Evolutionary conservation across 495 filamentous ascomycete species (phyloP), one percentile per base, ranked within the genome.

Genomic region (Lichenothelia convexa): DNA sequence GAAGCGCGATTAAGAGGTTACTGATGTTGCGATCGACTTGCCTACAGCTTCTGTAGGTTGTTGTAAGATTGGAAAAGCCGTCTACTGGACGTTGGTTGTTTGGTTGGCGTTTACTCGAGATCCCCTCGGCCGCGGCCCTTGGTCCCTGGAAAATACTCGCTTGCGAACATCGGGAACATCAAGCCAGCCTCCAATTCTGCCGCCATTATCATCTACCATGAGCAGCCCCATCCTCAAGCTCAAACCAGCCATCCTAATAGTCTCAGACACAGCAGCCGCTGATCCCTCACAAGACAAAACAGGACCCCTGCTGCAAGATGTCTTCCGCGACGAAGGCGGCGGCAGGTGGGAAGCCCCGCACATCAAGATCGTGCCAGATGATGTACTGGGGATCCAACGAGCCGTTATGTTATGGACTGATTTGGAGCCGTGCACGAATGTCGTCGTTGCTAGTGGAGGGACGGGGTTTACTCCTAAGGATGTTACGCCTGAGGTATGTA

Each of bases 391-490:
- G 27, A 93, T 97, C 42, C 81, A 93, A 47, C 55, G 60, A 8
- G 61, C 71, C 7, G 65, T 95, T 18, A 68, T 57, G 40, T 44
- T 62, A 32, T 92, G 78, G 76, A 60, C 78, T 0, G 80, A 87
- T 57, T 53, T 59, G 13, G 57, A 67, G 4, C 54, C 70, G 44
- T 58, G 58, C 15, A 46, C 71, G 8, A 87, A 93, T 56, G 58
- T 95, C 32, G 70, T 99, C 34, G 56, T 93, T 33, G 78, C 83
- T 2, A 94, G 80, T 5, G 89, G 89, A 35, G 89, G 89, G 9
- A 99, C 89, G 3, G 89, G 89, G 4, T 99, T 99, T 57, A 78
- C 91, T 8, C 57, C 75, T n/a, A 71, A 76, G 34, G 89, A 99
- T 57, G 60, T 64, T 36, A 99, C 89, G 0, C 89, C 89, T 8